Evolutionary conservation across 768 basidiomycete genomes (phyloP).

Genomic region (Serendipita sp.): DNA sequence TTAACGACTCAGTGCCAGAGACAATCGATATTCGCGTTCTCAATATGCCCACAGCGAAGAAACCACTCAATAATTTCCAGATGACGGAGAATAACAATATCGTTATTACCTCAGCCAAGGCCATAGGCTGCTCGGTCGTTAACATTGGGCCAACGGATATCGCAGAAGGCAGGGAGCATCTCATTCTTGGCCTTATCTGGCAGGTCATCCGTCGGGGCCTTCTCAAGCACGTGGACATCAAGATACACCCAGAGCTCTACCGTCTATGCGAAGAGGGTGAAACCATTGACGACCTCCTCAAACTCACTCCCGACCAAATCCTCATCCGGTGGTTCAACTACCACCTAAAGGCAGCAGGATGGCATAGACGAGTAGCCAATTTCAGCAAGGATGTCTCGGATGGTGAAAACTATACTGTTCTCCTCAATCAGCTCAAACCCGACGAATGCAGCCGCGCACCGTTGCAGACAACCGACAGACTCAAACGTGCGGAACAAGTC

Average conservation of each 20-base stretch:
- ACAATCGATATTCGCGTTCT: conserved; percentile 98
- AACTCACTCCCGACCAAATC: conserved; percentile 93
- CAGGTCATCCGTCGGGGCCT: conserved; percentile 92
- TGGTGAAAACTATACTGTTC: conserved; percentile 93
- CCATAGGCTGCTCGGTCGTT: conserved; percentile 95
- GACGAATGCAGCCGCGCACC: conserved; percentile 84
- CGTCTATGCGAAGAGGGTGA: conserved; percentile 92
- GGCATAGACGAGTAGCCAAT: conserved; percentile 86
- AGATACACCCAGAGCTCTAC: conserved; percentile 93
- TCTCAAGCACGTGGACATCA: conserved; percentile 91
- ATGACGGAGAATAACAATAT: conserved; percentile 99
- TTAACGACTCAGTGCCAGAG: conserved; percentile 98
- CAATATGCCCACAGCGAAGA: conserved; percentile 67
- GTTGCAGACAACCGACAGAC: conserved; percentile 68
- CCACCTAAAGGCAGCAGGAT: conserved; percentile 89
- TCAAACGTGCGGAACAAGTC: conserved; percentile 80
- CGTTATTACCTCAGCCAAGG: conserved; percentile 94
- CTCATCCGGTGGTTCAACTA: conserved; percentile 98
- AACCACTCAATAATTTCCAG: conserved; percentile 92
- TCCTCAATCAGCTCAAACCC: conserved; percentile 91
- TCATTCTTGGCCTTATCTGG: conserved; percentile 97
- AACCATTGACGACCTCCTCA: conserved; percentile 87
- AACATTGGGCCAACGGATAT: conserved; percentile 93
- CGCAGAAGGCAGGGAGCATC: conserved; percentile 83
- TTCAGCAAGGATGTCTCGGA: conserved; percentile 96